Evolutionary conservation across 2,329 filamentous ascomycete genomes (phyloP), one percentile per base, ranked within the genome.

Genomic region (Arachnomyces sp.): DNA sequence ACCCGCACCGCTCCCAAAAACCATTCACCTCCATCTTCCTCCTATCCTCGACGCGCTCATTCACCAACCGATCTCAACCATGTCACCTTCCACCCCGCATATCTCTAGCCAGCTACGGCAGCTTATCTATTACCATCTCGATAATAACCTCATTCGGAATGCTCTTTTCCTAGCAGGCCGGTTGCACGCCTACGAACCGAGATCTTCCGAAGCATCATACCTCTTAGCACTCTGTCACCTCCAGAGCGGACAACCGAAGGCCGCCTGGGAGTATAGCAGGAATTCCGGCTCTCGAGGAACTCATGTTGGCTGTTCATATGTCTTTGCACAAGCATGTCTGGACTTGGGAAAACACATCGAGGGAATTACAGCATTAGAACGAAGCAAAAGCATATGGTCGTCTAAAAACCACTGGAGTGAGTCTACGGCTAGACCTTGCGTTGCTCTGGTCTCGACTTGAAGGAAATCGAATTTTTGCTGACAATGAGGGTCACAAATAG

Each of bases 121-220:
- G 52, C 68, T 82, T 36, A 75, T 84, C 46, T 80, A 79, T 66
- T 82, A 84, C 60, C 74, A 82, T 58, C 80, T 98, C 61, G 92
- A 98, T 71, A 94, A 95, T 60, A 82, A 88, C 56, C 79, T 89
- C 29, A 75, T 84, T 57, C 81, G 89, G 41, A 96, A 94, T 59
- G 92, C 92, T 42, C 80, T 95, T 31, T 98, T 98, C 67, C 86
- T 95, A 46, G 85, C 92, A 44, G 86, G 90, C 56, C 80, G 92
- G 49, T 77, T 95, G 14, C 75, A 80, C 46, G 89, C 87, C 37
- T 85, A 90, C 53, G 90, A 96, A 54, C 78, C 84, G 16, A 80
- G 84, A 53, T 85, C 82, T 14, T 74, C 77, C 43, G 92, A 98
- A 63, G 82, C 86, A 21, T 74, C 80, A 34, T 89, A 94, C 59